Conservation (phyloP, 2,329 filamentous ascomycete species). For the Ceratocystis diversiconidia region DNA sequence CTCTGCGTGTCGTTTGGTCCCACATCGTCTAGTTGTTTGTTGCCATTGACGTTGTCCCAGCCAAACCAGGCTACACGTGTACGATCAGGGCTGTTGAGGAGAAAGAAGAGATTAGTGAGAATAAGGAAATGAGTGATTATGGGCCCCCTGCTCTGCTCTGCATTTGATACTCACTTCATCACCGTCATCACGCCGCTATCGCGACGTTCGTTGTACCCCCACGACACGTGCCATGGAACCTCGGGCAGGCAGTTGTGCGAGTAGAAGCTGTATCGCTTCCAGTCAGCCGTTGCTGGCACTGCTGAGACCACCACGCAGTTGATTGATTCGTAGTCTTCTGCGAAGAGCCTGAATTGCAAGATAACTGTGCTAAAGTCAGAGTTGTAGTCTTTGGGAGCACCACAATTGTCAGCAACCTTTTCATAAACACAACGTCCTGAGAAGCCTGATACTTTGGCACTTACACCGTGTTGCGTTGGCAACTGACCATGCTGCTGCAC, state of each 20-base stretch:
- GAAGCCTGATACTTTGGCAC: neutral
- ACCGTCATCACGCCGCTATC: conserved; percentile 25
- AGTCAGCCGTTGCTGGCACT: conserved; percentile 14
- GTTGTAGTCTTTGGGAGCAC: conserved; percentile 8
- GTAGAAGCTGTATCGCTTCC: conserved; percentile 22
- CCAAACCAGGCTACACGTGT: conserved; percentile 22
- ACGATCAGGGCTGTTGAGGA: conserved; percentile 3
- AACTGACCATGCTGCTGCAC: conserved; percentile 16
- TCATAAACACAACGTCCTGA: neutral
- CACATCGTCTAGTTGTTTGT: conserved; percentile 18
- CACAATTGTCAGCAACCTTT: neutral
- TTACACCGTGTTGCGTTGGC: conserved; percentile 17
- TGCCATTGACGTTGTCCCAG: conserved; percentile 21
- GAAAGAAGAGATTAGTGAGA: neutral
- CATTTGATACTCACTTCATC: conserved; percentile 22
- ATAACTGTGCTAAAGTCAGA: conserved; percentile 13
- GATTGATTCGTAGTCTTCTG: conserved; percentile 12
- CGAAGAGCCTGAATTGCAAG: conserved; percentile 9
- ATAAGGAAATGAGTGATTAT: neutral
- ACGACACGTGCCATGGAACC: conserved; percentile 24
- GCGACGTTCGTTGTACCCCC: conserved; percentile 24
- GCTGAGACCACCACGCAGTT: conserved; percentile 19
- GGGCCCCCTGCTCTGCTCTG: neutral
- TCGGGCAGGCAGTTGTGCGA: conserved; percentile 20
- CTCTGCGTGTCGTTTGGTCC: conserved; percentile 20